Base-by-base conservation (phyloP, 192 early-diverging fungal genomes). In the Coemansia sp. region DNA sequence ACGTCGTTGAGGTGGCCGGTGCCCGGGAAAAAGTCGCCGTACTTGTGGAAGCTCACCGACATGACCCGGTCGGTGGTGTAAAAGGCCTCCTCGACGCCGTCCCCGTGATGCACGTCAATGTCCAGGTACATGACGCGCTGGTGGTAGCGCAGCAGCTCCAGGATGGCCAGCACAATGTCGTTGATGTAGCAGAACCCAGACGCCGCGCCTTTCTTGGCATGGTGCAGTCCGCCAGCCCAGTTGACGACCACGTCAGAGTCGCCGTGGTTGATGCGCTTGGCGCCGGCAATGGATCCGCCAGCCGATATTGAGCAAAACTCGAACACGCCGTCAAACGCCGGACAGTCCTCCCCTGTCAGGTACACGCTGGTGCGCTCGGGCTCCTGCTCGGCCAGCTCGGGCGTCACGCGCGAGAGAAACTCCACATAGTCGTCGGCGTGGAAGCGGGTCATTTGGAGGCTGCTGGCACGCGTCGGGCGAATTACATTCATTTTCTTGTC, bases 21-120 rank as follows among this genome's bases (percentile, higher is more conserved):
- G n/a, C 97, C 97, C 13, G 97, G 97, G 62, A 99, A 99, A 51
- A 86, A 99, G 56, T 99, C 92, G 32, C 97, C 97, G 68, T 91
- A 95, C 80, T 97, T 97, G 70, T 99, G 97, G 73, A 99, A 98
- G 38, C 89, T 92, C 18, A 92, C 90, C 7, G 97, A 95, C 97
- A 99, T 99, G 19, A 99, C 97, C 18, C 97, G 86, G 66, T 99
- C 97, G 6, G 95, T 96, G 17, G 89, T 87, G 58, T 97, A 99
- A 62, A 99, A 99, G 13, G 97, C 97, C 72, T 97, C 94, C 63
- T 97, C 94, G 30, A 99, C 97, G 31, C 96, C 96, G 63, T 99
- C 96, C 23, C 96, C 96, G 67, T 99, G 96, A 64, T 99, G 96
- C n/a, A 96, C 93, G 63, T 99, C 96, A 57, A 97, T 96, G 71